Evolutionary conservation across 2,329 filamentous ascomycete genomes (phyloP), one percentile per base, ranked within the genome.

Genomic region (Microdochium trichocladiopsis): DNA sequence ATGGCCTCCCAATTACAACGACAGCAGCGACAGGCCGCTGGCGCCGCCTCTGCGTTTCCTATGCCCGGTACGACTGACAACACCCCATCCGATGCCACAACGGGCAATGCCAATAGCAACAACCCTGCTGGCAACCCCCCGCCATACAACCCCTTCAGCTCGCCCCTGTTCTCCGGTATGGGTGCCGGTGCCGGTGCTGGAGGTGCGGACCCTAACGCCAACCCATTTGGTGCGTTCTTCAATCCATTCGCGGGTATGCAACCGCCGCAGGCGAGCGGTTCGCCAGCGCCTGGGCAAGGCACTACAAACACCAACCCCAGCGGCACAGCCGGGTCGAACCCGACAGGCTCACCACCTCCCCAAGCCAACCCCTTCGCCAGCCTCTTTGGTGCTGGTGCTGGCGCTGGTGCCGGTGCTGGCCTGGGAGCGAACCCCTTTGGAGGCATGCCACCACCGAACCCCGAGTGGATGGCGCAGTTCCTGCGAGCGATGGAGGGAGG

Each of bases 31-130:
- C 78, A 74, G 47, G 80, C 77, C 52, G 72, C 70, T 51, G 76
- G 71, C 51, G 74, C 73, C 49, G 76, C 70, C 54, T 73, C 69
- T 53, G 73, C 82, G 4, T 97, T 99, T 66, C 92, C 94, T 12
- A 93, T 93, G 49, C 94, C 94, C 2, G 94, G 94, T 9, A 85
- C 87, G 21, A 97, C 93, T 33, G 91, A 96, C 68, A 95, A 84
- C 25, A 95, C 91, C 2, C 85, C 82, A 1, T 69, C 73, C n/a
- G 76, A 74, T 53, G 64, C 64, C 54, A 59, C 69, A 62, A 60
- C 66, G 43, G 59, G 66, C 33, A 61, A 58, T 21, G 63, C 59
- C 33, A 63, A 56, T 33, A 63, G 56, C 66, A 71, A 68, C 54
- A 67, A 66, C 57, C 67, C 64, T 55, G 53, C 49, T 56, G 58